Base-by-base conservation (phyloP, 129 eudicot species). In the Pseudognaphalium luteoalbum region DNA sequence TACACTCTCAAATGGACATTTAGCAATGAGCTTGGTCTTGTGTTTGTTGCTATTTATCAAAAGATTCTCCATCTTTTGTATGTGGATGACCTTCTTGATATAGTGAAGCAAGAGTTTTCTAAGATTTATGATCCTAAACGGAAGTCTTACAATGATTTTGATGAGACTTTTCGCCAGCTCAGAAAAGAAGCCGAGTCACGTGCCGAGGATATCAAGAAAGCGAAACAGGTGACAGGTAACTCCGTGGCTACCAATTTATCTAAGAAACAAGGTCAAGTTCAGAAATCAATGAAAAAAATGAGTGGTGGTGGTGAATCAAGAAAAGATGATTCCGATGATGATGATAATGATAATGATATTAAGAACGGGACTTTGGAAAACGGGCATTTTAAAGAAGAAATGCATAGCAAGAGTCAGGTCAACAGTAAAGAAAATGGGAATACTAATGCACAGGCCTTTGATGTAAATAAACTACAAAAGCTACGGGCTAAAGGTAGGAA, bases 1-100 rank as follows among this genome's bases (percentile, higher is more conserved):
- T 94, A 94, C 71, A 91, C 99, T 16, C 96, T 95, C 22, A 95
- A 95, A 77, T 95, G 99, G 99, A 91, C 96, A 7, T 95, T 91
- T 80, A 92, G 89, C 79, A 91, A 95, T 56, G 97, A 91, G 5
- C 89, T 95, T 0, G 96, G 91, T 28, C 89, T 95, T 20, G 97
- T 95, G 0, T 95, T 95, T 72, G 97, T 95, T 73, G 99, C 97
- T 25, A 92, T 95, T 37, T 95, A 95, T 85, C 97, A 91, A 80
- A 81, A 83, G 58, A 89, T 95, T 81, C 91, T 91, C 51, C 97
- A 89, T 85, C 92, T 95, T 83, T 73, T 95, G 68, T 95, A 95
- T 34, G 99, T 95, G 73, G 98, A 89, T 84, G 97, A 94, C 39
- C 72, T 94, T 78, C 88, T 94, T 57, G 82, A 88, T 14, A 87